A percentile compares a stretch with the other conserved stretches of the same genome.
These are phyloP conservation scores for Irpex rosettiformis DNA, from an alignment of 1,284 basidiomycete genomes.

Conservation along the genomic window DNA sequence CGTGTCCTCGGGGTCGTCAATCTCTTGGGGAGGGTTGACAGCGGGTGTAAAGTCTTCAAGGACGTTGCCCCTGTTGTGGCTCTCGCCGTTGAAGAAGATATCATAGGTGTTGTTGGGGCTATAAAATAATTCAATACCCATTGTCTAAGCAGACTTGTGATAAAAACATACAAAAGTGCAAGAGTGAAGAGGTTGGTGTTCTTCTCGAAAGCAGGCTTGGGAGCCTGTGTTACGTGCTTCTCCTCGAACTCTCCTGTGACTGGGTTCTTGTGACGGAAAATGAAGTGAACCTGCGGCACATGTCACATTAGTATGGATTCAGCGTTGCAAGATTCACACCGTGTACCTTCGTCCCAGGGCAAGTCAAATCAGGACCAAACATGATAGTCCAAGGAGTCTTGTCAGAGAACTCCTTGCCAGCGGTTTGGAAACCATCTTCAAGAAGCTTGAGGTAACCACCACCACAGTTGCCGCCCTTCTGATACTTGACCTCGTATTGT, in stretches of 20 bases:
- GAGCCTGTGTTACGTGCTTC: slow-evolving; percentile 89
- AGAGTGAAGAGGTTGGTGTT: slow-evolving; percentile 91
- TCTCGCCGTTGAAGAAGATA: slow-evolving; percentile 89
- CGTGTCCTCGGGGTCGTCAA: slow-evolving; percentile 88
- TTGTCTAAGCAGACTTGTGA: not conserved
- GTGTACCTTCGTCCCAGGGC: slow-evolving; percentile 79
- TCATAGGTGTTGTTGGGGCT: slow-evolving; percentile 96
- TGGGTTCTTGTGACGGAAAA: slow-evolving; percentile 96
- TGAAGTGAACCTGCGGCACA: slow-evolving; percentile 79
- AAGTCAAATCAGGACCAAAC: slow-evolving; percentile 90
- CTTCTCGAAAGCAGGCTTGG: slow-evolving; percentile 86
- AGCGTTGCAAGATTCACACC: slow-evolving; percentile 26
- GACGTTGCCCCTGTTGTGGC: slow-evolving; percentile 76
- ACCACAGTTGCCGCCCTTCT: slow-evolving; percentile 98
- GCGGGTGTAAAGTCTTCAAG: slow-evolving; percentile 95
- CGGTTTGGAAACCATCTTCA: slow-evolving; percentile 87
- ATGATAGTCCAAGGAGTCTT: slow-evolving; percentile 98
- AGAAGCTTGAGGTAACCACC: slow-evolving; percentile 99
- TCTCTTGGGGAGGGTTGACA: slow-evolving; percentile 91
- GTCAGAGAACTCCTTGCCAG: slow-evolving; percentile 92
- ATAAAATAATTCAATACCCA: slow-evolving; percentile 1
- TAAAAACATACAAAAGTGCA: slow-evolving; percentile 70
- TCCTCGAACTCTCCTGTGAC: slow-evolving; percentile 91
- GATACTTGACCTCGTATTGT: slow-evolving; percentile 99
- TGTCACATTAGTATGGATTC: slow-evolving; percentile 1